Base-by-base conservation (phyloP, 192 early-diverging fungal species). In the Coemansia furcata region DNA sequence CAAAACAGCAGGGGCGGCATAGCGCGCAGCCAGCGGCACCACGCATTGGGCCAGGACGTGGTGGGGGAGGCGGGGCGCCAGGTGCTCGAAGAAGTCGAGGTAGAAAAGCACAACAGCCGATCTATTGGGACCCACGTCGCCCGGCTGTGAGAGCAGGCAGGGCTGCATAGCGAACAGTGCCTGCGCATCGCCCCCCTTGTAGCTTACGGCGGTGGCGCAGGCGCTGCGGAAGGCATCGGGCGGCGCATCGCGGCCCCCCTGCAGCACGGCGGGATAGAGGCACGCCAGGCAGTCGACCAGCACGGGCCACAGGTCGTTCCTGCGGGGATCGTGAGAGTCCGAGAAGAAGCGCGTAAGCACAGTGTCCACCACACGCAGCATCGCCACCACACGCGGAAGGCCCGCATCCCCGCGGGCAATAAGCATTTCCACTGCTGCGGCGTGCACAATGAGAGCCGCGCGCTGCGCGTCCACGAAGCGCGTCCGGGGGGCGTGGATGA, bases 61-160 rank as follows among this genome's bases (percentile, higher is more conserved):
- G 0, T 61, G 5, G 4, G 3, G 2, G 15, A 74, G 47, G 19
- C 30, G 23, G 0, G 17, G 35, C 1, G 33, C 68, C 65, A 80
- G 15, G 14, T 80, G 78, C 54, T 80, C 78, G 11, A 68, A 17
- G 39, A 80, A n/a, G 17, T 80, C 78, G 42, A 80, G 17, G 44
- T 74, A 72, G 30, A 80, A 80, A 58, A 80, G 63, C 35, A 80
- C 69, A 1, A 62, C 11, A 65, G 32, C 14, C 49, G 65, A 10
- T 17, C 36, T 14, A 29, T 26, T 0, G 14, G 12, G 1, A 2
- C 33, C 36, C 26, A 32, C 40, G 33, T 40, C 10, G 29, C 14
- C 21, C 1, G 19, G n/a, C 23, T 3, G 1, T 7, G 60, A 72
- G 11, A 37, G 23, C 33, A 80, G 38, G n/a, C 69, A 75, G 17